These are phyloP conservation scores for Scleroderma citrinum DNA, from an alignment of 768 basidiomycete genomes.

Conservation along the genomic window DNA sequence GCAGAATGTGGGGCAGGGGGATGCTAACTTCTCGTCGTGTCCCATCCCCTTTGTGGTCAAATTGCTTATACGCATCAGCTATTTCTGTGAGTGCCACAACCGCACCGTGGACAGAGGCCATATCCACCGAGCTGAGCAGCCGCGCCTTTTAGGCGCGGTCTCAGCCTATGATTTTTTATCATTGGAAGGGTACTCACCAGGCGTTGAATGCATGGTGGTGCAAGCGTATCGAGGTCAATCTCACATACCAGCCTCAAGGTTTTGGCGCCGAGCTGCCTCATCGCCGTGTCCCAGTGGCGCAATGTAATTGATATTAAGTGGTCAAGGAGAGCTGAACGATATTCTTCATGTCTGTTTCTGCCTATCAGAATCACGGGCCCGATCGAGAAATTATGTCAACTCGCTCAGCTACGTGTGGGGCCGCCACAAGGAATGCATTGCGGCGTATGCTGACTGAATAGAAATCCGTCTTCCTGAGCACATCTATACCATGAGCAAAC, in stretches of 20 bases:
- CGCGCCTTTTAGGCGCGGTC: slow-evolving; percentile 34
- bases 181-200: slow-evolving; percentile 41
- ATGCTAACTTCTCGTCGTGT: slow-evolving; percentile 40
- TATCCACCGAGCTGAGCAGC: slow-evolving; percentile 59
- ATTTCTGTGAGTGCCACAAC: slow-evolving; percentile 72
- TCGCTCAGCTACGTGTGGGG: slow-evolving; percentile 82
- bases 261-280: slow-evolving; percentile 73
- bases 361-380: slow-evolving; percentile 7
- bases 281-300: slow-evolving; percentile 82
- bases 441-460: slow-evolving; percentile 84
- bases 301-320: slow-evolving; percentile 71
- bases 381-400: slow-evolving; percentile 25
- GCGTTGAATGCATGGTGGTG: slow-evolving; percentile 41
- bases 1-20: neutral
- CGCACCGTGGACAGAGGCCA: slow-evolving; percentile 73
- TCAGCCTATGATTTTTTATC: slow-evolving; percentile 7
- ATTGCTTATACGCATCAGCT: slow-evolving; percentile 45
- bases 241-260: slow-evolving; percentile 67
- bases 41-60: slow-evolving; percentile 29
- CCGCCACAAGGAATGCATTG: slow-evolving; percentile 80
- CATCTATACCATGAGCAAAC: slow-evolving; percentile 92
- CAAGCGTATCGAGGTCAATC: slow-evolving; percentile 49
- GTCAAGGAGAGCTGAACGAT: slow-evolving; percentile 60
- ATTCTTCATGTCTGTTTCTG: slow-evolving; percentile 63
- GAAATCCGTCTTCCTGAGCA: slow-evolving; percentile 89